Percentiles rank a stretch among this genome's conserved stretches.
Conservation (phyloP, 345 rosid genomes). For the Clarkia xantiana region DNA sequence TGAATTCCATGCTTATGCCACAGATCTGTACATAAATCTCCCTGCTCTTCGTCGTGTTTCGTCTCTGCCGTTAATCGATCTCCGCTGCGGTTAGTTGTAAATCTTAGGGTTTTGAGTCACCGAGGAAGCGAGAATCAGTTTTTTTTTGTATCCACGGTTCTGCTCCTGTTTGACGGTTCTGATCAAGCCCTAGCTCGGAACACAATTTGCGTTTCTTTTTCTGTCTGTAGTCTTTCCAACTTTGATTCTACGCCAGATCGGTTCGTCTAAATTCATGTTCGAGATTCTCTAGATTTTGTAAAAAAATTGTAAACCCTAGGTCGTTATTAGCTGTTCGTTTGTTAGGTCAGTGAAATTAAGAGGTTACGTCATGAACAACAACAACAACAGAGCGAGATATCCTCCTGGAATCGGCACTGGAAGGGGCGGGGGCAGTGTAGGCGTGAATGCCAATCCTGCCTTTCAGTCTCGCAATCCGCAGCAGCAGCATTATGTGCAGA, state of each 20-base stretch:
- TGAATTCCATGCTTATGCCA: not conserved
- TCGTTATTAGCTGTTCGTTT: too few relatives aligned
- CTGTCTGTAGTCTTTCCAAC: too few relatives aligned
- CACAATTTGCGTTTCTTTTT: too few relatives aligned
- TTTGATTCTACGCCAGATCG: too few relatives aligned
- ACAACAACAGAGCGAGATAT: slow-evolving; percentile 66
- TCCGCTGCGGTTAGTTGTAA: slow-evolving; percentile 4
- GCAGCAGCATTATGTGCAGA: slow-evolving; percentile 19
- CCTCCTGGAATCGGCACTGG: slow-evolving; percentile 57
- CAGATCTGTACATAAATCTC: slow-evolving; percentile 8
- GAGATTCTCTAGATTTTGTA: too few relatives aligned
- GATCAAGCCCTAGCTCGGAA: too few relatives aligned
- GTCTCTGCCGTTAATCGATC: slow-evolving; percentile 1
- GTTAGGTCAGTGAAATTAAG: too few relatives aligned
- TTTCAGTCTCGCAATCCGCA: slow-evolving; percentile 32
- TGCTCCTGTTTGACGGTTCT: too few relatives aligned
- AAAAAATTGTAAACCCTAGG: too few relatives aligned
- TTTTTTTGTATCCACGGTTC: slow-evolving; percentile 9
- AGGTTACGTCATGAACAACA: slow-evolving; percentile 35
- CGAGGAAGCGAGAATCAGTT: slow-evolving; percentile 8
- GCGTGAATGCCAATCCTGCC: slow-evolving; percentile 33
- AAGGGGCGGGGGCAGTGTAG: slow-evolving; percentile 39
- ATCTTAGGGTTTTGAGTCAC: not conserved
- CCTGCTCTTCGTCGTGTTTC: too few relatives aligned
- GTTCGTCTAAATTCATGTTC: too few relatives aligned